Evolutionary conservation across 805 yeast species (phyloP), one percentile per base, ranked within the genome.

Genomic region (Nakazawaea ambrosiae): DNA sequence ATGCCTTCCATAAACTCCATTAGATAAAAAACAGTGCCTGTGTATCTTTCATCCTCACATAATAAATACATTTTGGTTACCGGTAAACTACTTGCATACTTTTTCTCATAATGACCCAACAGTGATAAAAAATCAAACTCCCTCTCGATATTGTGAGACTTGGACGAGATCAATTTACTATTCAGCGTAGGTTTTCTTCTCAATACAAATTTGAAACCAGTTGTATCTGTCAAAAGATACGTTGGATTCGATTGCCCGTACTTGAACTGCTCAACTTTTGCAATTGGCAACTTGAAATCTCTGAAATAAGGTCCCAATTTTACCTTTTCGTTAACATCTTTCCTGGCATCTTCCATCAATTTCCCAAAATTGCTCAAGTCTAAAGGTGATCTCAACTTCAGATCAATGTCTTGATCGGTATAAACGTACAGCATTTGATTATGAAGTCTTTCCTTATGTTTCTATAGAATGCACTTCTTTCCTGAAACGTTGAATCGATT

Each of bases 221-320:
- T 43, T 2, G 60, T 49, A 44, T 73, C 78, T 2, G 50, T 54
- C 19, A 75, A 38, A 20, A 71, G 63, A 49, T 75, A 77, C 1
- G 81, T 75, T 10, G 83, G 84, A 49, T 77, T 77, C 1, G 78
- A 70, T 51, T 77, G 84, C 12, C 84, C 84, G 50, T 70, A 74
- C 20, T 65, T 65, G 56, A 77, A 77, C 53, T 77, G 84, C 42
- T 65, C 57, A 30, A 73, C 22, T 20, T 17, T 27, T 9, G 15
- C n/a, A 3, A 37, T 11, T 15, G 40, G 40, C n/a, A 37, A 10
- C 8, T 14, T 11, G 22, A 37, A 15, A 2, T 37, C 14, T 16
- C 20, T 15, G n/a, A 17, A 27, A 17, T 15, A 26, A 11, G 40
- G 36, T 9, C 36, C 36, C 9, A 20, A 17, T 7, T 20, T 37